A percentile compares a stretch with the other conserved stretches of the same genome.
Evolutionary conservation across 768 basidiomycete species (phyloP).

Genomic region (Tricholoma matsutake): DNA sequence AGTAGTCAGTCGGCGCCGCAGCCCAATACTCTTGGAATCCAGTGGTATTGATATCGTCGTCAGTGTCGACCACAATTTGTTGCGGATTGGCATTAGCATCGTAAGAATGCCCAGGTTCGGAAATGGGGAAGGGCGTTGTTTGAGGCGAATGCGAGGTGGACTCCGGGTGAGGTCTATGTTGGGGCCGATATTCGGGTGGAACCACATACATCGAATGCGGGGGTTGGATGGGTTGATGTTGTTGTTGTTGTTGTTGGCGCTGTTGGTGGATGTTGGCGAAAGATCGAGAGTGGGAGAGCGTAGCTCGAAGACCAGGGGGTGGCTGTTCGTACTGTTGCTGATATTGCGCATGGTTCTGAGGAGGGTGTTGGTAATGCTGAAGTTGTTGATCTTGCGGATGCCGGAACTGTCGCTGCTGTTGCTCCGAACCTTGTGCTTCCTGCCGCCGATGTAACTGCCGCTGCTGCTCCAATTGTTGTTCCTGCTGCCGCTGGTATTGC

Average conservation of each 20-base stretch:
- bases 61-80: constrained; percentile 3
- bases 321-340: constrained; percentile 1
- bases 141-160: constrained; percentile 13
- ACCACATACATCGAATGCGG: constrained; percentile 33
- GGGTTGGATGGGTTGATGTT: constrained; percentile 12
- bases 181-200: constrained; percentile 20
- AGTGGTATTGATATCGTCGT: neutral
- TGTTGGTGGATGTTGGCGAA: constrained; percentile 22
- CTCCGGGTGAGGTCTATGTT: constrained; percentile 14
- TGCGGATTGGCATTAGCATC: constrained; percentile 3
- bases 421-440: constrained; percentile 9
- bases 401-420: constrained; percentile 8
- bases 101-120: neutral
- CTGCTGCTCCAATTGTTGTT: constrained; percentile 7
- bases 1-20: constrained; percentile 23
- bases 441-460: constrained; percentile 8
- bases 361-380: neutral
- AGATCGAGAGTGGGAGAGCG: constrained; percentile 10
- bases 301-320: neutral
- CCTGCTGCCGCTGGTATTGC: constrained; percentile 15
- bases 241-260: constrained; percentile 13
- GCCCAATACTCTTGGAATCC: constrained; percentile 30
- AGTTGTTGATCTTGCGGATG: constrained; percentile 12
- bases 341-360: neutral
- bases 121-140: constrained; percentile 2